These are phyloP conservation scores for Murraya koenigii DNA, from an alignment of 345 rosid species.

Conservation along the genomic window DNA sequence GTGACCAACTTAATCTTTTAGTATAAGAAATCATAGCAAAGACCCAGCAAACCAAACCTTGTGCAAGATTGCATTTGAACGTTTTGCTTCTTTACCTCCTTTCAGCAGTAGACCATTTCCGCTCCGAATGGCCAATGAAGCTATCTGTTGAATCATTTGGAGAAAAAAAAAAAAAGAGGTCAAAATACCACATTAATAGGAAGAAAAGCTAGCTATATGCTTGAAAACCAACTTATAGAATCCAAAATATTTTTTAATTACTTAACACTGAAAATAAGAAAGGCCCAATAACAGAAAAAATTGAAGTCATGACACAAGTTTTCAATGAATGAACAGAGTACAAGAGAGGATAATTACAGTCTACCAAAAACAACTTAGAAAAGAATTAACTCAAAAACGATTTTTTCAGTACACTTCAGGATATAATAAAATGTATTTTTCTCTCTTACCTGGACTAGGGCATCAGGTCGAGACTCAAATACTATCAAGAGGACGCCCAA, in stretches of 20 bases:
- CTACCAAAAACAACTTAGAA: background rate
- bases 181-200: background rate
- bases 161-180: background rate
- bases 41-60: constrained; percentile 47
- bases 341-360: background rate
- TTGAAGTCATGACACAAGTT: background rate
- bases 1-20: background rate
- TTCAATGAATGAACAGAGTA: background rate
- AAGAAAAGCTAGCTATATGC: background rate
- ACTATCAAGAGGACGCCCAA: constrained; percentile 68
- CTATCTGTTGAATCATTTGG: constrained; percentile 51
- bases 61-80: constrained; percentile 95
- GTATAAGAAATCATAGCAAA: background rate
- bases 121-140: constrained; percentile 91
- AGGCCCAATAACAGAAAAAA: background rate
- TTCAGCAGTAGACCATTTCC: constrained; percentile 94
- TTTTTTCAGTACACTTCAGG: background rate
- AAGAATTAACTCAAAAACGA: background rate
- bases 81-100: constrained; percentile 96
- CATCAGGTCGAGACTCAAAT: constrained; percentile 79
- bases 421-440: background rate
- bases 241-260: background rate
- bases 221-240: background rate
- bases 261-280: background rate
- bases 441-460: constrained; percentile 63